A percentile compares a stretch with the other conserved stretches of the same genome.
Conservation (phyloP, 2,329 filamentous ascomycete genomes). For the Parascedosporium putredinis region DNA sequence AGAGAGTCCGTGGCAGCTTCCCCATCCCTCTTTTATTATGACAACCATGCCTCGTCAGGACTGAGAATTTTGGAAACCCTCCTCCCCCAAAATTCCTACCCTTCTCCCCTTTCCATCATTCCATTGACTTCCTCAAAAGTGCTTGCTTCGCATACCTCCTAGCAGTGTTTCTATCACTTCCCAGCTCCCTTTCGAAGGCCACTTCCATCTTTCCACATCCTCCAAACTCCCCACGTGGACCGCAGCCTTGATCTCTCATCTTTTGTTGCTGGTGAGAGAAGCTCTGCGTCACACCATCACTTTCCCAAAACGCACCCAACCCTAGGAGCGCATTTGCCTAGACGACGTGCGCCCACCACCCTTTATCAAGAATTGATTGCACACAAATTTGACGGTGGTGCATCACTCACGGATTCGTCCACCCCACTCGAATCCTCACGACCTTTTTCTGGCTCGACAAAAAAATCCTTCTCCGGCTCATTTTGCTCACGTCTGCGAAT, state of each 20-base stretch:
- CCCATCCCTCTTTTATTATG: neutral
- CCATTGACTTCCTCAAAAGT: constrained; percentile 3
- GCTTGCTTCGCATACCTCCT: neutral
- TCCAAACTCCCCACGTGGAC: neutral
- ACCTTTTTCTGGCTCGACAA: neutral
- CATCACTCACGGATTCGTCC: neutral
- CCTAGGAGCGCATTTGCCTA: neutral
- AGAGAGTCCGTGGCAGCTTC: neutral
- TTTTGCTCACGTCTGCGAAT: neutral
- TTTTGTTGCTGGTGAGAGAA: too few species aligned
- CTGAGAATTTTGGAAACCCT: neutral
- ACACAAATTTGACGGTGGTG: neutral
- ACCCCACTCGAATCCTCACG: neutral
- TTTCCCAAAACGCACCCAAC: constrained; percentile 2
- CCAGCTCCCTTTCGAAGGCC: too few species aligned
- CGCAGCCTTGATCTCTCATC: neutral
- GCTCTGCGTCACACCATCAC: neutral
- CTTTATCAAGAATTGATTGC: neutral
- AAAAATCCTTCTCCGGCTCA: neutral
- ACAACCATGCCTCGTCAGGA: constrained; percentile 1
- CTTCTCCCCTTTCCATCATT: neutral
- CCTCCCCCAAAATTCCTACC: constrained; percentile 1
- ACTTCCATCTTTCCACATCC: neutral
- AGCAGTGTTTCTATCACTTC: neutral
- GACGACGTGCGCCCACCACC: neutral